Base-by-base conservation (phyloP, 2,329 filamentous ascomycete species). In the Bipolaris sorokiniana region DNA sequence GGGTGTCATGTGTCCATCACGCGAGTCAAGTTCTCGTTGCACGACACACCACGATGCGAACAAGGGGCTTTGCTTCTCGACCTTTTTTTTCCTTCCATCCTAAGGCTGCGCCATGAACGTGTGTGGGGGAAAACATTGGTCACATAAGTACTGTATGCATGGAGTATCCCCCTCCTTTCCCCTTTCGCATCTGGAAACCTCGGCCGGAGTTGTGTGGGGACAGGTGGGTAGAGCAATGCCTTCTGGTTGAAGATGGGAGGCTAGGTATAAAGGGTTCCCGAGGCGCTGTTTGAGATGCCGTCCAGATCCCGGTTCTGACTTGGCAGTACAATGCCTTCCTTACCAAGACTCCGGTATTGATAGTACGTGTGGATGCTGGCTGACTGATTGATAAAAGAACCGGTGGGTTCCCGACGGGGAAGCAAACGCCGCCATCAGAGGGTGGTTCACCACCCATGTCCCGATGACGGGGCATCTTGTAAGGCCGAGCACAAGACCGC, bases 401-500 rank as follows among this genome's bases (percentile, higher is more conserved):
- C 18, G 36, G 34, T 26, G 36, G 47, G 36, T 41, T 50, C 23
- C 47, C 47, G 37, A 50, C 26, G 47, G 47, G 23, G 22, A 41
- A 50, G 47, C 28, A 31, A 31, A 31, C 10, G 18, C 20, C 16
- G 44, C 44, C 20, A 16, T 16, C 20, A 16, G 13, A 48, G 33
- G 28, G 28, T 31, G 28, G 22, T 37, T 23, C 46, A 33, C 46
- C 11, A 34, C 20, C 15, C 46, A 37, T 23, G 34, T 37, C 13
- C 46, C 33, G 46, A 48, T 37, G 20, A 26, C 31, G 33, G 46
- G 33, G 18, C 6, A 16, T 5, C 6, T 6, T 18, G 15, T 20
- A 48, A 23, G 33, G 46, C 46, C 33, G 46, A 48, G 34, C 11
- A 47, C 33, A 47, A n/a, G 16, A 47, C 44, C 44, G 28, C 31